Percentiles rank a stretch among this genome's conserved stretches.
Conservation (phyloP, 1,139 yeast genomes). For the Kluyveromyces sp. region DNA sequence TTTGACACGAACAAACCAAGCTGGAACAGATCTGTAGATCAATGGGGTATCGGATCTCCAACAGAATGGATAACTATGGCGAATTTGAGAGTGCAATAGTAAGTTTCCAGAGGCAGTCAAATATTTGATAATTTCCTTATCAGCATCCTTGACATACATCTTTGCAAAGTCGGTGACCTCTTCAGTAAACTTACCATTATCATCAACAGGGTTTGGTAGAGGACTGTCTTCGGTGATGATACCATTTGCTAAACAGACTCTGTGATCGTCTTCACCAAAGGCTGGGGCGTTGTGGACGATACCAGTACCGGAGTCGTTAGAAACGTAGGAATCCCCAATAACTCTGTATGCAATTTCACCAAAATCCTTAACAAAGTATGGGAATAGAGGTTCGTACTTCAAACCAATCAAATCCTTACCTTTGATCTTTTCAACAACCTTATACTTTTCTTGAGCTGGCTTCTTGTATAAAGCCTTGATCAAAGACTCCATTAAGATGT, state of each 20-base stretch:
- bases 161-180: conserved; percentile 75
- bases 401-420: conserved; percentile 77
- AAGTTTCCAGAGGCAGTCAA: conserved; percentile 73
- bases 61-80: conserved; percentile 98
- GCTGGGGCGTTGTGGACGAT: conserved; percentile 98
- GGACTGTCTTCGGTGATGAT: conserved; percentile 57
- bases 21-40: conserved; percentile 91
- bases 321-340: conserved; percentile 73
- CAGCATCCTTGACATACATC: conserved; percentile 90
- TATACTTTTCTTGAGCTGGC: conserved; percentile 83
- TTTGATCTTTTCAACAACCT: conserved; percentile 66
- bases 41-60: conserved; percentile 99
- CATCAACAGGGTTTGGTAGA: conserved; percentile 95
- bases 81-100: conserved; percentile 70
- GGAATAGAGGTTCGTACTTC: conserved; percentile 75
- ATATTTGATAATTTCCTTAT: conserved; percentile 76
- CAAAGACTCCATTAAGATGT: conserved; percentile 74
- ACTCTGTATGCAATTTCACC: conserved; percentile 76
- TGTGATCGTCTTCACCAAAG: conserved; percentile 98
- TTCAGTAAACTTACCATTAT: conserved; percentile 70
- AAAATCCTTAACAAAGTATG: conserved; percentile 69
- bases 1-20: conserved; percentile 92
- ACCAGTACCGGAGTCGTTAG: conserved; percentile 97
- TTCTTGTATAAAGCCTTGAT: conserved; percentile 82
- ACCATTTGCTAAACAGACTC: conserved; percentile 69